Evolutionary conservation across 352 stramenopile genomes (phyloP).

Genomic region (Phytopythium kandeliae): DNA sequence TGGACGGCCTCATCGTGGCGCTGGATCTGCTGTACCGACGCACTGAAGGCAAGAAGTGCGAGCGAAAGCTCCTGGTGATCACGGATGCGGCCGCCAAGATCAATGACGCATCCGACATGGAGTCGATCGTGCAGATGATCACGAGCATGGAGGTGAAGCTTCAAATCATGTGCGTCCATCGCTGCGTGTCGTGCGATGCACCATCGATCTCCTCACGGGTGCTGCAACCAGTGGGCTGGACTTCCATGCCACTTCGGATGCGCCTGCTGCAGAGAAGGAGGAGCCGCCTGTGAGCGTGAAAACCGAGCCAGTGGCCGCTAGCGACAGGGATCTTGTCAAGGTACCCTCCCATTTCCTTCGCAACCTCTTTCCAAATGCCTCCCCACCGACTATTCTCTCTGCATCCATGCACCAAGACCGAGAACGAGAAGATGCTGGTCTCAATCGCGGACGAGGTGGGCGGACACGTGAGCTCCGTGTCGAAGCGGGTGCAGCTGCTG

Average conservation of each 20-base stretch:
- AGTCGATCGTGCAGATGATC: conserved; percentile 70
- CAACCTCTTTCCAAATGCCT: neutral
- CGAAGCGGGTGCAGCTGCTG: conserved; percentile 67
- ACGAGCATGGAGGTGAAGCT: conserved; percentile 74
- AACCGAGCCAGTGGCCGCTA: conserved; percentile 14
- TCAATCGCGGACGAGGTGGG: conserved; percentile 66
- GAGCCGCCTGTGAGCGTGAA: conserved; percentile 8
- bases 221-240: conserved; percentile 45
- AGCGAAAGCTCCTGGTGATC: conserved; percentile 70
- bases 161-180: conserved; percentile 59
- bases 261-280: conserved; percentile 12
- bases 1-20: conserved; percentile 79
- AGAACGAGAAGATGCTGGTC: conserved; percentile 86
- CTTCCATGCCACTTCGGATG: conserved; percentile 47
- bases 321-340: conserved; percentile 24
- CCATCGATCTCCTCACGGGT: neutral
- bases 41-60: conserved; percentile 75
- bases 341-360: neutral
- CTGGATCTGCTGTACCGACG: conserved; percentile 71
- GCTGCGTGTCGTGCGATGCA: neutral
- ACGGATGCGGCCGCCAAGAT: conserved; percentile 66
- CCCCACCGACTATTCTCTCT: neutral
- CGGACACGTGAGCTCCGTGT: conserved; percentile 62
- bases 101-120: conserved; percentile 51
- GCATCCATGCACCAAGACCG: conserved; percentile 12